Evolutionary conservation across 2,329 filamentous ascomycete genomes (phyloP), one percentile per base, ranked within the genome.

Genomic region (Clarireedia hainanense): DNA sequence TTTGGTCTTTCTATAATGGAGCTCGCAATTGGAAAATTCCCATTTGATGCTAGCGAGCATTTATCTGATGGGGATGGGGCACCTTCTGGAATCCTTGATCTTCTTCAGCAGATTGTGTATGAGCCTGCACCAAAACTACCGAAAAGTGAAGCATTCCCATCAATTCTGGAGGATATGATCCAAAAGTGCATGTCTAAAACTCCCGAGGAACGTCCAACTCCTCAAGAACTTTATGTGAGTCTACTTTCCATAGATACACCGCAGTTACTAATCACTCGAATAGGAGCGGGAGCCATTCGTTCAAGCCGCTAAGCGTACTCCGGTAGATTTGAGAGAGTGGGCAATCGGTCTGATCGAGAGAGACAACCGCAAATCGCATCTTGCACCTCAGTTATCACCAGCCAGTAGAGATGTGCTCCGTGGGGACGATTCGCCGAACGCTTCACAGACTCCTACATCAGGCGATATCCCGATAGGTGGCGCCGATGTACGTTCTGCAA

Each of bases 1-100:
- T 95, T 96, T 60, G 94, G 94, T 34, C 76, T 99, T 63, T 87
- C 86, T 0, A 84, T 99, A 60, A 97, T 99, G 91, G 94, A 99
- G 73, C 75, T 99, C 63, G 94, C 94, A 36, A 96, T 99, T 68
- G 94, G 94, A 62, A 91, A 95, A 68, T 99, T 99, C 68, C 94
- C 94, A 0, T 99, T 99, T 70, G 86, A 88, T 62, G 79, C 85
- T 12, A 89, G 83, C 65, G 83, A 86, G 66, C 80, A 84, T 62
- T 72, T 84, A 24, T 81, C 80, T 2, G 89, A 95, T 58, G 83
- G 80, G 56, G 87, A 92, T 61, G 85, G 86, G 51, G 90, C 88
- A 2, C 94, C 94, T 1, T 91, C 95, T 68, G 94, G 94, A 62
- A 99, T 99, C 65, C 78, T 99, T 55, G 94, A 99, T 73, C 80